phyloP scores from a whole-genome alignment of 495 filamentous ascomycete genomes.

The Penicillium robsamsonii region DNA sequence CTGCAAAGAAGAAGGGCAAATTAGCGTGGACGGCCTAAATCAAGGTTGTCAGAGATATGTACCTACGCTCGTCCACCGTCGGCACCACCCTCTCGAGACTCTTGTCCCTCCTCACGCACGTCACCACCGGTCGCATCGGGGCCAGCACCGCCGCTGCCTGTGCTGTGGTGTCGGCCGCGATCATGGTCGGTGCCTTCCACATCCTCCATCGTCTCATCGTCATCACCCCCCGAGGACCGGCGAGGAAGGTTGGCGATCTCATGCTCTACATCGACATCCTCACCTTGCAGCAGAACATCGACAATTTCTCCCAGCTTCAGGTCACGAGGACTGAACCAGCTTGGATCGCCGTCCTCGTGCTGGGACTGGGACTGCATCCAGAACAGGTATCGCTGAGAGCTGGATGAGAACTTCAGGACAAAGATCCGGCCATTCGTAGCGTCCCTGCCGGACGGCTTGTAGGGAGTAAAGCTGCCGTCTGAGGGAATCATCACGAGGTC shows the following conservation, averaged over 20 bases:
- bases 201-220: slow-evolving; percentile 82
- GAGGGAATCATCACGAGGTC: slow-evolving; percentile 89
- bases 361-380: slow-evolving; percentile 92
- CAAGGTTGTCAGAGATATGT: slow-evolving; percentile 43
- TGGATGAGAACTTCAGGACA: slow-evolving; percentile 91
- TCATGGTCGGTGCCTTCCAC: slow-evolving; percentile 63
- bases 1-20: slow-evolving; percentile 23
- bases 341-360: slow-evolving; percentile 64
- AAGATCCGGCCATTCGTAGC: slow-evolving; percentile 88
- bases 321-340: slow-evolving; percentile 79
- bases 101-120: slow-evolving; percentile 83
- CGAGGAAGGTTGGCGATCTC: slow-evolving; percentile 67
- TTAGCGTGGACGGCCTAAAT: slow-evolving; percentile 6
- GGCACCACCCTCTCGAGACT: slow-evolving; percentile 83
- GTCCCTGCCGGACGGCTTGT: slow-evolving; percentile 59
- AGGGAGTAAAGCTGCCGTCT: slow-evolving; percentile 81
- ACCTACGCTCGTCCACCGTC: slow-evolving; percentile 99
- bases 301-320: slow-evolving; percentile 80
- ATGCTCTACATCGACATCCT: slow-evolving; percentile 78
- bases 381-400: slow-evolving; percentile 86
- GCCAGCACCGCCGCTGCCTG: slow-evolving; percentile 75
- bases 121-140: slow-evolving; percentile 85
- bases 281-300: slow-evolving; percentile 77
- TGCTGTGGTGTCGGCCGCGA: slow-evolving; percentile 52
- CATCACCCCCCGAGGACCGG: slow-evolving; percentile 43